These are phyloP conservation scores for Dictyostelium citrinum DNA, from an alignment of 78 protist genomes.

Conservation along the genomic window DNA sequence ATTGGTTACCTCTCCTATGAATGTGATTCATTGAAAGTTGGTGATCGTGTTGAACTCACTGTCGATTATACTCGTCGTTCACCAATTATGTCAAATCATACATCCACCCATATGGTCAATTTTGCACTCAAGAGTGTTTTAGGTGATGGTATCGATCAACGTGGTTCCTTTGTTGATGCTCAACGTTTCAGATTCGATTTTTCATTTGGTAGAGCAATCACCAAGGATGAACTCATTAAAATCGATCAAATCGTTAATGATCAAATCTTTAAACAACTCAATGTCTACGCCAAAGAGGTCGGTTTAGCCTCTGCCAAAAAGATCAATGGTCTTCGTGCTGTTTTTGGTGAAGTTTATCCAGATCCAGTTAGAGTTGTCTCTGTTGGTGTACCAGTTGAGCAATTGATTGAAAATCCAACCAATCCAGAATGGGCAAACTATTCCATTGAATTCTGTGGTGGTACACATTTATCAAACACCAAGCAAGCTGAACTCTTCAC, in stretches of 20 bases:
- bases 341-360: conserved; percentile 97
- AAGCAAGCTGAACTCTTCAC: conserved; percentile 83
- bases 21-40: conserved; percentile 58
- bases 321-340: conserved; percentile 91
- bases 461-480: conserved; percentile 90
- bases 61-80: conserved; percentile 88
- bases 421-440: conserved; percentile 70
- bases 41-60: conserved; percentile 72
- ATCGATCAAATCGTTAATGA: conserved; percentile 79
- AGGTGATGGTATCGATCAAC: conserved; percentile 89
- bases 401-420: conserved; percentile 81
- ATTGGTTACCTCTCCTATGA: conserved; percentile 86
- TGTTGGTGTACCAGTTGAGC: conserved; percentile 87
- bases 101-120: conserved; percentile 97
- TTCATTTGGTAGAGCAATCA: conserved; percentile 22
- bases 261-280: conserved; percentile 29
- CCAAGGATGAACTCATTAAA: conserved; percentile 69
- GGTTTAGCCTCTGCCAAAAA: conserved; percentile 87
- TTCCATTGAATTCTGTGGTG: conserved; percentile 96
- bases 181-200: conserved; percentile 95
- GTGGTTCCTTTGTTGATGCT: conserved; percentile 92
- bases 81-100: conserved; percentile 92
- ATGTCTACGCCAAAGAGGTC: conserved; percentile 79
- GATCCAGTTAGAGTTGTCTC: conserved; percentile 96
- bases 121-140: conserved; percentile 87